Evolutionary conservation across 176 grass and related monocot species (phyloP).

Genomic region (Cenchrus fungigraminus): DNA sequence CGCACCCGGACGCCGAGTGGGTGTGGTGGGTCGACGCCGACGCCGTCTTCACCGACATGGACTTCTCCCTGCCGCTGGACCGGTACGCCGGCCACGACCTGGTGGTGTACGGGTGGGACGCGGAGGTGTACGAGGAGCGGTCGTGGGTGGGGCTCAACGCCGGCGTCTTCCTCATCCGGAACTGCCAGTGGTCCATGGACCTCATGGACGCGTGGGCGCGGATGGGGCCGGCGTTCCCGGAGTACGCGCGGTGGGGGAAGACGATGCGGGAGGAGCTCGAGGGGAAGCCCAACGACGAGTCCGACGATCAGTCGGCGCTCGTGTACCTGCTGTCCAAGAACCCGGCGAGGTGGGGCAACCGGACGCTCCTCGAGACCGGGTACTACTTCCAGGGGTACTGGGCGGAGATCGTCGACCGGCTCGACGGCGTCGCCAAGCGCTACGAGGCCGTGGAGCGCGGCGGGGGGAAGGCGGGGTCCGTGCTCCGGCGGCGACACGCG

Average conservation of each 20-base stretch:
- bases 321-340: conserved; percentile 55
- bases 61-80: conserved; percentile 57
- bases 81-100: conserved; percentile 54
- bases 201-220: conserved; percentile 65
- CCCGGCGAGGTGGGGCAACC: conserved; percentile 19
- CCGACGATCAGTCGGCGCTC: conserved; percentile 76
- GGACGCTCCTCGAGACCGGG: conserved; percentile 50
- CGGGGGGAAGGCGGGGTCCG: neutral
- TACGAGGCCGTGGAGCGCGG: conserved; percentile 64
- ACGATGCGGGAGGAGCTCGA: conserved; percentile 30
- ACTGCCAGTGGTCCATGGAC: conserved; percentile 94
- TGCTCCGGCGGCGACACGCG: conserved; percentile 62
- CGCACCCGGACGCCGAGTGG: conserved; percentile 86
- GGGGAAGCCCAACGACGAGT: conserved; percentile 43
- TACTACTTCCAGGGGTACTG: conserved; percentile 84
- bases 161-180: conserved; percentile 83
- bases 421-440: conserved; percentile 42
- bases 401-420: conserved; percentile 58
- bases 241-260: conserved; percentile 40
- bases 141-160: conserved; percentile 83
- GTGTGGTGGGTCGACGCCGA: conserved; percentile 94
- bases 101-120: conserved; percentile 46
- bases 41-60: conserved; percentile 91
- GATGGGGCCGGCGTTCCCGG: conserved; percentile 42
- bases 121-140: neutral